Evolutionary conservation across 2,329 filamentous ascomycete genomes (phyloP).

Genomic region (Scytalidium lignicola): DNA sequence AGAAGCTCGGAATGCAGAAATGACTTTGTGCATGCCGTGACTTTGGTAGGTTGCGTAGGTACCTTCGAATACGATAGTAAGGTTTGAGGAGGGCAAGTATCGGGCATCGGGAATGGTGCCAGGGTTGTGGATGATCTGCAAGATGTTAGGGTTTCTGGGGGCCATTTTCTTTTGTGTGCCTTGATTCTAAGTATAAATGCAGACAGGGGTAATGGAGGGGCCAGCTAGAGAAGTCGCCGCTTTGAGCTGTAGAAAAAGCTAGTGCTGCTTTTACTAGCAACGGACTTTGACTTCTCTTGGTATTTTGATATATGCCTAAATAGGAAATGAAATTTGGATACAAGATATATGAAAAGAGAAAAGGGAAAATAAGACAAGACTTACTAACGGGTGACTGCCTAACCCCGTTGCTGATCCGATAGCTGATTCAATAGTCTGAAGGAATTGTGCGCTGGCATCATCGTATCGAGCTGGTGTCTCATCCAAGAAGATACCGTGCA

Average conservation of each 20-base stretch:
- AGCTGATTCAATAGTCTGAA: constrained; percentile 27
- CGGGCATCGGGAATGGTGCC: constrained; percentile 35
- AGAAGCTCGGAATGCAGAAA: constrained; percentile 20
- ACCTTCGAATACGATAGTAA: constrained; percentile 37
- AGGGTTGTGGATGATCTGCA: constrained; percentile 38
- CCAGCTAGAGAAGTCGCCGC: too few species aligned
- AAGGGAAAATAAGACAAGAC: constrained; percentile 12
- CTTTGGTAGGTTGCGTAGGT: constrained; percentile 33
- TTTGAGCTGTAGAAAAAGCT: too few species aligned
- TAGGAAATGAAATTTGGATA: not conserved
- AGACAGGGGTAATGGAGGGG: too few species aligned
- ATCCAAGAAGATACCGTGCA: constrained; percentile 43
- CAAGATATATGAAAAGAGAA: not conserved
- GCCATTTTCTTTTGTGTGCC: too few species aligned
- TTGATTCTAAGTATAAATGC: too few species aligned
- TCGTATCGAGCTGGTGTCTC: constrained; percentile 36
- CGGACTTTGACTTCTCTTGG: too few species aligned
- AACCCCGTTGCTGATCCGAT: constrained; percentile 28
- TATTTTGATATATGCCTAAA: not conserved
- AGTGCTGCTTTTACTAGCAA: too few species aligned
- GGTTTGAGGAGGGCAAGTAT: constrained; percentile 32
- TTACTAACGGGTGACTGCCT: constrained; percentile 32
- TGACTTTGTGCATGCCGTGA: constrained; percentile 26
- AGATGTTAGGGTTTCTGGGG: too few species aligned
- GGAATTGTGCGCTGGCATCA: constrained; percentile 25